Percentiles rank a stretch among this genome's conserved stretches.
Conservation (phyloP, 371 early-diverging fungal species). For the Mortierella sp. region DNA sequence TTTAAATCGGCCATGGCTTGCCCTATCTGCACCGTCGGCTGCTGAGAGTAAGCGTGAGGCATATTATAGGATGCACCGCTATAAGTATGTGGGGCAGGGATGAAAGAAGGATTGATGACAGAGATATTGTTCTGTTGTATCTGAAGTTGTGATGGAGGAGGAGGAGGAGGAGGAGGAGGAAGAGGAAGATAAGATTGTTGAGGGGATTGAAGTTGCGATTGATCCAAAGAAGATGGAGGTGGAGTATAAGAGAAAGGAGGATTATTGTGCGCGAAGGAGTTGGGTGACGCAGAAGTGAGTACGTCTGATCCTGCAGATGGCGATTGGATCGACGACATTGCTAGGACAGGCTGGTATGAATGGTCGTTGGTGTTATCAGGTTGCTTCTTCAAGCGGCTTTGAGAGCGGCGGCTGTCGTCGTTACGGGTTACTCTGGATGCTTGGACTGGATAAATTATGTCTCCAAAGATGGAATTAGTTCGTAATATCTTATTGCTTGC, state of each 20-base stretch:
- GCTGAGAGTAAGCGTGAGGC: conserved; percentile 4
- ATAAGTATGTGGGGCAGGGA: background rate
- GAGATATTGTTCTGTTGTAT: background rate
- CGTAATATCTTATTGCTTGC: background rate
- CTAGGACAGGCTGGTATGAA: conserved; percentile 1
- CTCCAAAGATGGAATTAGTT: background rate
- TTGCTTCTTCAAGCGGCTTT: too few species aligned
- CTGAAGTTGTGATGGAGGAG: background rate
- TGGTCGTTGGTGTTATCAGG: background rate
- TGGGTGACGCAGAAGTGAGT: background rate
- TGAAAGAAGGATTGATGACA: background rate
- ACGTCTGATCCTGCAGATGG: background rate
- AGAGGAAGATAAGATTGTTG: background rate
- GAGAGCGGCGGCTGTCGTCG: background rate
- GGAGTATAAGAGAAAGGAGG: conserved; percentile 5
- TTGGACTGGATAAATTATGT: background rate
- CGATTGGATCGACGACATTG: conserved; percentile 5
- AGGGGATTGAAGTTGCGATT: background rate
- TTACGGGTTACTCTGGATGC: too few species aligned
- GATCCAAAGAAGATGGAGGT: conserved; percentile 14
- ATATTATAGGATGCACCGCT: background rate
- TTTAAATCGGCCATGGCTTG: background rate
- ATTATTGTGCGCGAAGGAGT: background rate
- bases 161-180: background rate
- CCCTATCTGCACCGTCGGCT: background rate